Evolutionary conservation across 805 yeast species (phyloP).

Genomic region (Monosporozyma aquatica): DNA sequence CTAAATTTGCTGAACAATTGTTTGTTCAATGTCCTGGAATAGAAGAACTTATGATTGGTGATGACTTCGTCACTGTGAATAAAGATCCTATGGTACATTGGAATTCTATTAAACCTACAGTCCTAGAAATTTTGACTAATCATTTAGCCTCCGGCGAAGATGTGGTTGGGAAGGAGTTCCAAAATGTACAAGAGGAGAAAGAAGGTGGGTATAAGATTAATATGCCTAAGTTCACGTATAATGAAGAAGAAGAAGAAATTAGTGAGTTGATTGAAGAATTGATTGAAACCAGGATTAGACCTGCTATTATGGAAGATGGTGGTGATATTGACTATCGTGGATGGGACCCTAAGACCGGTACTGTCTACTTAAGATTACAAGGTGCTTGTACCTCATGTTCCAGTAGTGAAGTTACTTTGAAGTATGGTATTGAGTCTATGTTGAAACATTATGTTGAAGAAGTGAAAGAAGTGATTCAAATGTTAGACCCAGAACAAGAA

Average conservation of each 20-base stretch:
- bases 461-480: slow-evolving; percentile 79
- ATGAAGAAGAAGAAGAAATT: slow-evolving; percentile 69
- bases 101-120: slow-evolving; percentile 62
- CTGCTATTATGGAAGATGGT: slow-evolving; percentile 97
- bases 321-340: slow-evolving; percentile 90
- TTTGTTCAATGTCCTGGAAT: slow-evolving; percentile 44
- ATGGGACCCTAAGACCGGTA: slow-evolving; percentile 77
- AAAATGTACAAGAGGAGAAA: slow-evolving; percentile 29
- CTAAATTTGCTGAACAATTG: slow-evolving; percentile 54
- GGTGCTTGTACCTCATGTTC: slow-evolving; percentile 97
- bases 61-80: slow-evolving; percentile 63
- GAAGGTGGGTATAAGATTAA: slow-evolving; percentile 31
- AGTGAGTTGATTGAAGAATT: slow-evolving; percentile 86
- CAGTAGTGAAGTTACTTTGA: slow-evolving; percentile 81
- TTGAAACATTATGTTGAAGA: slow-evolving; percentile 94
- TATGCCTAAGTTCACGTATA: slow-evolving; percentile 25
- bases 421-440: slow-evolving; percentile 97
- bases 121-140: slow-evolving; percentile 32
- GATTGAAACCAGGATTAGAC: slow-evolving; percentile 89
- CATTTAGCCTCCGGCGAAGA: slow-evolving; percentile 25
- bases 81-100: slow-evolving; percentile 59
- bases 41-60: slow-evolving; percentile 64
- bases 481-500: slow-evolving; percentile 68
- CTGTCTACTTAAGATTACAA: slow-evolving; percentile 77
- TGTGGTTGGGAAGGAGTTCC: slow-evolving; percentile 21